Conservation (phyloP, 2,329 filamentous ascomycete genomes). For the Aspergillus hortae region DNA sequence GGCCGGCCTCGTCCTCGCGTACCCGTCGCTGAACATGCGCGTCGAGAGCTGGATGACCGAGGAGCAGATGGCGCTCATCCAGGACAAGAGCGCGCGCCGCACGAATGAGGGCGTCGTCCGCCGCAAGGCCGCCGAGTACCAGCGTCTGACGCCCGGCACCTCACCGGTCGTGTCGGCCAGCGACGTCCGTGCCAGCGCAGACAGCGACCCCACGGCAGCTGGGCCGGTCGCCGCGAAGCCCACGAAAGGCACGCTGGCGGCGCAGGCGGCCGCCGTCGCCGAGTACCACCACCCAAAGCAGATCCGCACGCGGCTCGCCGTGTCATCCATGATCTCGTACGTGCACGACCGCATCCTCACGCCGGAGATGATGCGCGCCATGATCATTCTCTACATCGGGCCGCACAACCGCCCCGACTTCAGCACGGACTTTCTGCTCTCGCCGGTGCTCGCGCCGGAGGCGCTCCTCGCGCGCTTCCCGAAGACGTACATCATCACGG, state of each 20-base stretch:
- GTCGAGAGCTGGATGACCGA: constrained; percentile 99
- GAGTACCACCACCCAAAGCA: constrained; percentile 40
- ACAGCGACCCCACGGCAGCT: too few relatives aligned
- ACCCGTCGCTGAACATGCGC: constrained; percentile 91
- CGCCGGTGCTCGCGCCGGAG: constrained; percentile 85
- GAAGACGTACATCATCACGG: constrained; percentile 89
- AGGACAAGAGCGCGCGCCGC: constrained; percentile 72
- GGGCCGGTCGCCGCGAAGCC: constrained; percentile 17
- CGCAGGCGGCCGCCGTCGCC: constrained; percentile 32
- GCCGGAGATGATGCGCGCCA: constrained; percentile 97
- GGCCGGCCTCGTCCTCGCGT: constrained; percentile 78
- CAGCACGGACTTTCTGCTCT: constrained; percentile 82
- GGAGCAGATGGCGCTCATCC: constrained; percentile 92
- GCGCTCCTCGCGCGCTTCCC: constrained; percentile 80
- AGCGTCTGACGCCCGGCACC: constrained; percentile 66
- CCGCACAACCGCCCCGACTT: constrained; percentile 93
- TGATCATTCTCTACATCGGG: constrained; percentile 97
- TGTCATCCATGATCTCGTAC: constrained; percentile 96
- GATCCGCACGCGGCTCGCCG: constrained; percentile 82
- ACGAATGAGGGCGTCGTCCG: constrained; percentile 75
- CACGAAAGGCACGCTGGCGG: constrained; percentile 31
- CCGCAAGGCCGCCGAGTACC: constrained; percentile 86
- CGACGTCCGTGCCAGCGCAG: constrained; percentile 48
- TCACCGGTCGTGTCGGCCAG: constrained; percentile 55
- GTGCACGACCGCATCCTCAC: constrained; percentile 93